Evolutionary conservation across 805 yeast species (phyloP).

Genomic region (Kuraishia capsulata): DNA sequence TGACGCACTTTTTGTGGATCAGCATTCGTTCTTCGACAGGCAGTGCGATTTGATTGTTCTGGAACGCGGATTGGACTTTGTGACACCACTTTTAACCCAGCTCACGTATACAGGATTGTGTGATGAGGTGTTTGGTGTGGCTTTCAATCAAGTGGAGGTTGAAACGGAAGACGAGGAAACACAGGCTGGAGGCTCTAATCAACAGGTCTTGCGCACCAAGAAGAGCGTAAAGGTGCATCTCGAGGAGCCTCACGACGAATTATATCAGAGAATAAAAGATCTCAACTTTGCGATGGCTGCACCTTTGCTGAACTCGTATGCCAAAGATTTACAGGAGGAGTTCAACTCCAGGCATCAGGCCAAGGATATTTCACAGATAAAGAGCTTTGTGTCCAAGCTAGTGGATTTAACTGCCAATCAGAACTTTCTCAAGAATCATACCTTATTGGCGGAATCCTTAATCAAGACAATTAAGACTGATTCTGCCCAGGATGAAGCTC

Average conservation of each 20-base stretch:
- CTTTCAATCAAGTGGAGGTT: slow-evolving; percentile 24
- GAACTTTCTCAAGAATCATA: slow-evolving; percentile 61
- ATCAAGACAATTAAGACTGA: slow-evolving; percentile 33
- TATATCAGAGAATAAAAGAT: slow-evolving; percentile 44
- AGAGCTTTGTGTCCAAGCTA: slow-evolving; percentile 60
- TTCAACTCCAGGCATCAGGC: slow-evolving; percentile 53
- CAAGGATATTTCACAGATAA: slow-evolving; percentile 55
- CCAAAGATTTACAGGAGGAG: slow-evolving; percentile 59
- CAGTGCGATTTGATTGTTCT: slow-evolving; percentile 68
- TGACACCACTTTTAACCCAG: slow-evolving; percentile 67
- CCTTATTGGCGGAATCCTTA: slow-evolving; percentile 61
- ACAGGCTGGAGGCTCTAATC: neutral
- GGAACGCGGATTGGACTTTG: slow-evolving; percentile 69
- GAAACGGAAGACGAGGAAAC: slow-evolving; percentile 9
- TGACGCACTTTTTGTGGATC: slow-evolving; percentile 23
- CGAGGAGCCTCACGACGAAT: slow-evolving; percentile 31
- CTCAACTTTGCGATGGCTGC: slow-evolving; percentile 80
- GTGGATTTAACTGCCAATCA: slow-evolving; percentile 61
- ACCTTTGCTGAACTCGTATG: slow-evolving; percentile 55
- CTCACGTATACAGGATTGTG: slow-evolving; percentile 76
- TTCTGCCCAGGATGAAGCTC: slow-evolving; percentile 12
- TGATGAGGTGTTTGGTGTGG: slow-evolving; percentile 57
- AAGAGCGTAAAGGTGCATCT: slow-evolving; percentile 9
- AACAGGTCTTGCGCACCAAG: neutral
- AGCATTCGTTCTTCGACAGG: slow-evolving; percentile 22